A percentile compares a stretch with the other conserved stretches of the same genome.
These are phyloP conservation scores for Echium plantagineum DNA, from an alignment of 257 asterid genomes.

Conservation along the genomic window DNA sequence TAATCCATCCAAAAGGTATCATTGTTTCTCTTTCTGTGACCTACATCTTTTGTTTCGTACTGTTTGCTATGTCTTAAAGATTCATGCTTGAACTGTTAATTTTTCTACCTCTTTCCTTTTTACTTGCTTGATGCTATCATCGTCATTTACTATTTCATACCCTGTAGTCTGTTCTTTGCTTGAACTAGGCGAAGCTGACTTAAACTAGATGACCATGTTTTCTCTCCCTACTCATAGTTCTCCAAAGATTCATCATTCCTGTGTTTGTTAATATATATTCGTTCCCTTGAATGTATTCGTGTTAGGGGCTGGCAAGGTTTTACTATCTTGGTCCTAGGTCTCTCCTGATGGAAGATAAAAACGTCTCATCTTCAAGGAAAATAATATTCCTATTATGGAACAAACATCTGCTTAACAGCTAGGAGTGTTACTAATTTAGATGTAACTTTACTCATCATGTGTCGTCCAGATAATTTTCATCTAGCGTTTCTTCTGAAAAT, in stretches of 20 bases:
- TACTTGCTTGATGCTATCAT: neutral
- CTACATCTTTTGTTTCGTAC: neutral
- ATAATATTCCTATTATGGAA: too few species aligned
- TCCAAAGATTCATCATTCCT: too few species aligned
- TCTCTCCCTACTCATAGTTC: neutral
- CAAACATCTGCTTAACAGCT: too few species aligned
- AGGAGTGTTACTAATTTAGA: neutral
- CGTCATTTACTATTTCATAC: neutral
- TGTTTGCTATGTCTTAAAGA: neutral
- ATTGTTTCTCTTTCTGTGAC: neutral
- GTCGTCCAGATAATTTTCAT: neutral
- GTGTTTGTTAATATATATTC: too few species aligned
- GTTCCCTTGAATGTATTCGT: neutral
- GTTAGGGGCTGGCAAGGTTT: neutral
- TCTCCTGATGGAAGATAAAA: neutral
- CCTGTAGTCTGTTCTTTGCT: neutral
- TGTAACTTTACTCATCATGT: neutral
- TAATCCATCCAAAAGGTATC: conserved; percentile 49
- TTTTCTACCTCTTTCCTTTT: neutral
- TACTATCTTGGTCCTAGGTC: neutral
- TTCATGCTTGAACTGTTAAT: neutral
- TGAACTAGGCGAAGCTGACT: neutral
- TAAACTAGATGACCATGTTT: neutral
- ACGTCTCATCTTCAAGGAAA: too few species aligned
- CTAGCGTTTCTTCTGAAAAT: neutral